Conservation (phyloP, 2,329 filamentous ascomycete genomes). For the Xenoacremonium recifei region DNA sequence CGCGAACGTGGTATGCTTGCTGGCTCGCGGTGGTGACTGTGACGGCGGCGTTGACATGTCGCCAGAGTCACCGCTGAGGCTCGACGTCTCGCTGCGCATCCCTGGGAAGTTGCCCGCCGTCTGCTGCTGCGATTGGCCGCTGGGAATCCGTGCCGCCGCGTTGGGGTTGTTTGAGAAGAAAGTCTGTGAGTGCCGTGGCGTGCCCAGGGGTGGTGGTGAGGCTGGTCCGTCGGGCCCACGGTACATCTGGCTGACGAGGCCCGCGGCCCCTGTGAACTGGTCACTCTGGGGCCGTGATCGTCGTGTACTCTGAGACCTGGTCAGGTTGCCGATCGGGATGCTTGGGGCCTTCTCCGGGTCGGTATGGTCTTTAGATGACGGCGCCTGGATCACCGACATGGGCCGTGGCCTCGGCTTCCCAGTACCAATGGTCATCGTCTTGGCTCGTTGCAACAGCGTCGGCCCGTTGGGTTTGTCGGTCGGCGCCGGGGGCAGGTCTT, state of each 20-base stretch:
- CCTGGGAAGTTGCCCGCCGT: conserved; percentile 67
- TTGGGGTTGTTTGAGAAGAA: conserved; percentile 61
- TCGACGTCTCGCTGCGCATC: conserved; percentile 64
- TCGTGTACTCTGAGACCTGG: conserved; percentile 53
- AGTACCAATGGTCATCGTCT: conserved; percentile 54
- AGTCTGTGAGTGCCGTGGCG: conserved; percentile 60
- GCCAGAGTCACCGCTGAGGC: conserved; percentile 67
- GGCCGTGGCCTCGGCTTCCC: conserved; percentile 51
- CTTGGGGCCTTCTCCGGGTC: conserved; percentile 74
- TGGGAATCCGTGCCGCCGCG: conserved; percentile 51
- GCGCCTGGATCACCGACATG: conserved; percentile 54
- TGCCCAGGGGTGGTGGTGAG: conserved; percentile 53
- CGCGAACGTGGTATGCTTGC: conserved; percentile 58
- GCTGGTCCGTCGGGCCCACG: conserved; percentile 66
- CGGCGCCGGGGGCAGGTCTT: conserved; percentile 77
- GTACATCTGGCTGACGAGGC: conserved; percentile 88
- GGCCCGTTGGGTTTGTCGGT: conserved; percentile 36
- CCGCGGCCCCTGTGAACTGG: conserved; percentile 62
- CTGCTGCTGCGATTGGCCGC: conserved; percentile 44
- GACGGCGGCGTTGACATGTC: conserved; percentile 45
- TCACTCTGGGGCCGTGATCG: conserved; percentile 61
- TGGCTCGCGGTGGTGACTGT: conserved; percentile 54
- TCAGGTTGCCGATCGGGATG: conserved; percentile 65
- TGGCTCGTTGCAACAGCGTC: conserved; percentile 60
- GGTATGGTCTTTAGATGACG: conserved; percentile 44